These are phyloP conservation scores for Dalbergia cultrata DNA, from an alignment of 306 rosid species.

Conservation along the genomic window DNA sequence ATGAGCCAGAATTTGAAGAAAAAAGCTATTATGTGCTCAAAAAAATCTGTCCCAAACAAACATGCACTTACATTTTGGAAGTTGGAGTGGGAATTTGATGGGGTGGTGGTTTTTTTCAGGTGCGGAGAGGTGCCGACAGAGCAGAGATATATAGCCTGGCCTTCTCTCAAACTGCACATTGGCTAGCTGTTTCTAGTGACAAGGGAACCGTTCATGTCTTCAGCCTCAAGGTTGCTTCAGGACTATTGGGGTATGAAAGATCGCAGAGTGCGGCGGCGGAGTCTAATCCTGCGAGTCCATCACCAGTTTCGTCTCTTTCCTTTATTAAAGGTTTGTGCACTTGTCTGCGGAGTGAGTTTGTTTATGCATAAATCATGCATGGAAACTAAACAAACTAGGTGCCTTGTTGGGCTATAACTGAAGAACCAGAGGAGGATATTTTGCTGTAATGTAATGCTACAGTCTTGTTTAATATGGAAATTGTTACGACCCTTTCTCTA, in stretches of 20 bases:
- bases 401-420: too few relatives aligned
- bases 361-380: neutral
- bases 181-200: constrained; percentile 93
- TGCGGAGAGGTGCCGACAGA: constrained; percentile 88
- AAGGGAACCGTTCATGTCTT: constrained; percentile 93
- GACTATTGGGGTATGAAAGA: constrained; percentile 56
- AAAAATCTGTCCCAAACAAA: neutral
- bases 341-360: neutral
- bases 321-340: constrained; percentile 70
- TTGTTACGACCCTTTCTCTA: neutral
- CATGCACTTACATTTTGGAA: neutral
- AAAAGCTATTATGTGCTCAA: too few relatives aligned
- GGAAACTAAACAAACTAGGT: too few relatives aligned
- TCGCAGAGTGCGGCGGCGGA: constrained; percentile 57
- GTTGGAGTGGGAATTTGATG: constrained; percentile 29
- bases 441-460: too few relatives aligned
- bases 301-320: constrained; percentile 71
- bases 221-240: constrained; percentile 73
- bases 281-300: constrained; percentile 43
- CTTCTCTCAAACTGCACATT: constrained; percentile 77
- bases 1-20: too few relatives aligned
- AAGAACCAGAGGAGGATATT: too few relatives aligned
- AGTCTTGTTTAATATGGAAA: too few relatives aligned
- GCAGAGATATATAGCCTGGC: constrained; percentile 91
- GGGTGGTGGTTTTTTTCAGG: constrained; percentile 56